These are phyloP conservation scores for Plasmodium adleri DNA, from an alignment of 169 alveolate genomes.

Conservation along the genomic window DNA sequence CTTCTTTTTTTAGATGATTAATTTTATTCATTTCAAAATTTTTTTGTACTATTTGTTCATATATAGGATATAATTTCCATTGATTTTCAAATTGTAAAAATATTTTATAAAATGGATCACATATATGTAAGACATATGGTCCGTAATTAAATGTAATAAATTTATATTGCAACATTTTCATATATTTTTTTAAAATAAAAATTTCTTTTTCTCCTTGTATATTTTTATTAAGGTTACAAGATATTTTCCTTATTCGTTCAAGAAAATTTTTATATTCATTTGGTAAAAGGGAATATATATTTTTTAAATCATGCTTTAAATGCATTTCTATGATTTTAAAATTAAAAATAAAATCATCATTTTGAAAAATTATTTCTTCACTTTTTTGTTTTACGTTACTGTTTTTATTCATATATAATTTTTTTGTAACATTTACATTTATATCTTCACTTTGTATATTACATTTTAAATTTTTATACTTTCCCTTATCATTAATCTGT, in stretches of 20 bases:
- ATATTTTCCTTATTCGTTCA: conserved; percentile 26
- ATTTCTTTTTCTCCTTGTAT: conserved; percentile 74
- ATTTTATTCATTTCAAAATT: conserved; percentile 40
- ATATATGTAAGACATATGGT: conserved; percentile 61
- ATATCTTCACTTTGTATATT: not conserved
- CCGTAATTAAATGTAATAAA: conserved; percentile 71
- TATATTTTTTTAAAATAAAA: conserved; percentile 70
- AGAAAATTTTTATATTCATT: conserved; percentile 62
- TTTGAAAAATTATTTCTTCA: not conserved
- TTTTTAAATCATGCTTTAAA: conserved; percentile 54
- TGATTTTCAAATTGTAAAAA: conserved; percentile 41
- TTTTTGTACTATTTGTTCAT: conserved; percentile 45
- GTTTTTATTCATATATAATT: conserved; percentile 1
- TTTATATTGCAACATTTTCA: conserved; percentile 55
- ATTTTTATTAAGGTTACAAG: conserved; percentile 54
- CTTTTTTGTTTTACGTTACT: conserved; percentile 14
- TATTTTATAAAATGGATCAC: conserved; percentile 72
- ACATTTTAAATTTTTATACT: not conserved
- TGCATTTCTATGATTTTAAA: conserved; percentile 67
- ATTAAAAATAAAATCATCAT: conserved; percentile 32
- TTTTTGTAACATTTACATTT: not conserved
- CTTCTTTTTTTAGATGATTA: conserved; percentile 50
- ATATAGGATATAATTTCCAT: conserved; percentile 71
- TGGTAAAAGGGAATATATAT: conserved; percentile 62
- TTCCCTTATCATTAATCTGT: not conserved